Evolutionary conservation across 306 rosid species (phyloP).

Genomic region (Medicago truncatula): MtrunA17r5.0-ANR NC_053042.1:4420501-4421000

Average conservation of each 20-base stretch:
- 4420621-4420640: constrained; percentile 97
- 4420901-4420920: too few relatives aligned
- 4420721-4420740: not conserved
- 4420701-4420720: not conserved
- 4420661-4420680: constrained; percentile 26
- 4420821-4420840: not conserved
- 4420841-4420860: not conserved
- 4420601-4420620: constrained; percentile 72
- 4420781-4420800: not conserved
- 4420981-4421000: not conserved
- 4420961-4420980: too few relatives aligned
- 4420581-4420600: constrained; percentile 65
- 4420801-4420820: not conserved
- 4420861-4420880: not conserved
- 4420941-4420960: too few relatives aligned
- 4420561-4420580: constrained; percentile 69
- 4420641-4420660: constrained; percentile 20
- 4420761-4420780: not conserved
- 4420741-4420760: not conserved
- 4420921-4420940: too few relatives aligned
- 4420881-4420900: too few relatives aligned
- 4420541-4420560: constrained; percentile 56
- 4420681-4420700: not conserved
- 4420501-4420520: constrained; percentile 47
- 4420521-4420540: constrained; percentile 26